Evolutionary conservation across 306 rosid genomes (phyloP), one percentile per base, ranked within the genome.

Genomic region (Dalbergia cochinchinensis): DNA sequence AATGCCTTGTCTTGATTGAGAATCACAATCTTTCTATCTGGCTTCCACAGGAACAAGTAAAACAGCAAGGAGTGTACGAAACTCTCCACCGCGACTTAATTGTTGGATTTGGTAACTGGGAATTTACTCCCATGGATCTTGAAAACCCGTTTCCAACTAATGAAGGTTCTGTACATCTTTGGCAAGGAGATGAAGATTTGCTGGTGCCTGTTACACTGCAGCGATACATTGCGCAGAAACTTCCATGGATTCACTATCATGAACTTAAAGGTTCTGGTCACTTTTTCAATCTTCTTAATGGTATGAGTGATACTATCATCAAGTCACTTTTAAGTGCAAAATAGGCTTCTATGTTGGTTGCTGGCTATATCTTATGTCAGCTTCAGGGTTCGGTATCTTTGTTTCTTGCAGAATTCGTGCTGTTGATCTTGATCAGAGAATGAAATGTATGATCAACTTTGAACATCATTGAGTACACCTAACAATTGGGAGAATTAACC

Each of bases 201-300:
- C 1, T 92, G 19, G 95, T 88, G 54, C 94, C 92, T 19, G 91
- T 83, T 61, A 79, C 71, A 6, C 63, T 85, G 59, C 92, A 91
- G 62, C 85, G 92, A 45, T 77, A 87, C 85, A 90, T 92, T 76
- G 91, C 77, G 0, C 86, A 90, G 72, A 84, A 55, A 34, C 92
- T 94, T 68, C 92, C 96, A 1, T 94, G 99, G 97, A 87, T 94
- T 83, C 90, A 57, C 14, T 94, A 94, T 80, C 97, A 94, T 15
- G 99, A 94, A 78, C 66, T 92, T 44, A 82, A 88, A 8, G 97
- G 97, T 62, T 80, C 89, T 18, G 97, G 99, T 39, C 97, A 94
- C 86, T 12, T 83, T 33, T 90, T 94, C 77, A 85, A 84, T 3
- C 4, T 18, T 22, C 86, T 83, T 19, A 89, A 89, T 59, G 97